phyloP scores from a whole-genome alignment of 2,329 filamentous ascomycete genomes.

The Epicoccum nigrum region DNA sequence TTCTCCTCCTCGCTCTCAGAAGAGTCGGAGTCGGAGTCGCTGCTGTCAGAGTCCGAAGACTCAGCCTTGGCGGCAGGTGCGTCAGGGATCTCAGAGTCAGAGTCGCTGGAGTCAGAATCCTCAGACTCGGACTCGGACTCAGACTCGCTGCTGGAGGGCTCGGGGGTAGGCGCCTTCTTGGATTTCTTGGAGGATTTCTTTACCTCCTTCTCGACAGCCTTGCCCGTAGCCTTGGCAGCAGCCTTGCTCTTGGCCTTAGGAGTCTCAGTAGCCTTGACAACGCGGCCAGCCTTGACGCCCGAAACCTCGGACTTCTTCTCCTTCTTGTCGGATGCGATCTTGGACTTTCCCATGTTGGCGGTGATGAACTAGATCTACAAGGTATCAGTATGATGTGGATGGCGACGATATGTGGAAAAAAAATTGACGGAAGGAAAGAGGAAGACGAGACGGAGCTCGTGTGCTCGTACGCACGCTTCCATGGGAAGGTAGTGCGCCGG shows the following conservation, averaged over 20 bases:
- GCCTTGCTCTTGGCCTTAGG: slow-evolving; percentile 72
- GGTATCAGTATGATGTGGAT: slow-evolving; percentile 38
- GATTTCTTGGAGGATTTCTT: slow-evolving; percentile 60
- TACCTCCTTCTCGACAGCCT: slow-evolving; percentile 52
- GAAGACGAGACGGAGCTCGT: slow-evolving; percentile 28
- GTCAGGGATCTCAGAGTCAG: slow-evolving; percentile 44
- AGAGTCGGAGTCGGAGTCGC: slow-evolving; percentile 27
- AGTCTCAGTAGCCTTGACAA: slow-evolving; percentile 71
- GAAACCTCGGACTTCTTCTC: slow-evolving; percentile 64
- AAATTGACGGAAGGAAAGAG: slow-evolving; percentile 26
- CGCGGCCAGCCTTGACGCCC: slow-evolving; percentile 68
- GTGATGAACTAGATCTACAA: slow-evolving; percentile 36
- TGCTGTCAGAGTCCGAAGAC: slow-evolving; percentile 44
- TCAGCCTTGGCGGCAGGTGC: slow-evolving; percentile 45
- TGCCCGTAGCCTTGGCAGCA: slow-evolving; percentile 60
- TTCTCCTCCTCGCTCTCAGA: slow-evolving; percentile 35
- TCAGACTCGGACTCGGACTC: slow-evolving; percentile 46
- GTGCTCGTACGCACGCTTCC: slow-evolving; percentile 31
- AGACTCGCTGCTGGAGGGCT: slow-evolving; percentile 38
- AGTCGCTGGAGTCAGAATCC: slow-evolving; percentile 36
- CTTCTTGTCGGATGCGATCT: slow-evolving; percentile 56
- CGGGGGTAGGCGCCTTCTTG: slow-evolving; percentile 56
- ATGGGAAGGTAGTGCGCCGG: slow-evolving; percentile 29
- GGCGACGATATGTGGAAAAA: slow-evolving; percentile 2
- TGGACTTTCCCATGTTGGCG: slow-evolving; percentile 47